Conservation (phyloP, 2,329 filamentous ascomycete genomes). For the Myriosclerotinia curreyana region DNA sequence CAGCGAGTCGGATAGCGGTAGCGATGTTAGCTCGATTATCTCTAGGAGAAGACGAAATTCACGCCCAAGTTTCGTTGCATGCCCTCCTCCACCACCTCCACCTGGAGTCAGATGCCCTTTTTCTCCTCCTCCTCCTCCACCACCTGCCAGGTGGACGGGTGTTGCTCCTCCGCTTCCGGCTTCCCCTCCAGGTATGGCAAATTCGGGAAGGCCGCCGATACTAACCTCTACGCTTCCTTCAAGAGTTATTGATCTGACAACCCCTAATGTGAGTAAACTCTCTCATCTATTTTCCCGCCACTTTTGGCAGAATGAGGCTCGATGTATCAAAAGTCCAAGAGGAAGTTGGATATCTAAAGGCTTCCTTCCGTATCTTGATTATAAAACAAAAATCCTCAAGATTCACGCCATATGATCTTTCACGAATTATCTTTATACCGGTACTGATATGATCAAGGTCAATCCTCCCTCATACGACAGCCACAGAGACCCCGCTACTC, state of each 20-base stretch:
- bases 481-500: not conserved
- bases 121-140: not conserved
- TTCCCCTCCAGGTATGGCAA: not conserved
- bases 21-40: slow-evolving; percentile 20
- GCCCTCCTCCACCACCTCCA: slow-evolving; percentile 5
- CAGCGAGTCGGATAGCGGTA: slow-evolving; percentile 21
- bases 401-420: not conserved
- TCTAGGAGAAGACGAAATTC: slow-evolving; percentile 7
- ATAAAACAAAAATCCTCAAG: not conserved
- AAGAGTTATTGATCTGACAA: not conserved
- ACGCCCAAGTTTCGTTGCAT: not conserved
- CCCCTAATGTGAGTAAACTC: not conserved
- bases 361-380: not conserved
- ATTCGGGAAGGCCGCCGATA: no score
- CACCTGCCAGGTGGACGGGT: no score
- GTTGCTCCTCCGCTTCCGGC: no score
- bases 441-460: slow-evolving; percentile 4
- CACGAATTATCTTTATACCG: not conserved
- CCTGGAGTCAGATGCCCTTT: not conserved
- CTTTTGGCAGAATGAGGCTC: not conserved
- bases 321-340: not conserved
- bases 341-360: not conserved
- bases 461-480: slow-evolving; percentile 24
- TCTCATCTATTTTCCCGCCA: not conserved
- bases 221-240: not conserved